Percentiles rank a stretch among this genome's conserved stretches.
phyloP scores from a whole-genome alignment of 2,329 filamentous ascomycete species.

The Botrytis tulipae region DNA sequence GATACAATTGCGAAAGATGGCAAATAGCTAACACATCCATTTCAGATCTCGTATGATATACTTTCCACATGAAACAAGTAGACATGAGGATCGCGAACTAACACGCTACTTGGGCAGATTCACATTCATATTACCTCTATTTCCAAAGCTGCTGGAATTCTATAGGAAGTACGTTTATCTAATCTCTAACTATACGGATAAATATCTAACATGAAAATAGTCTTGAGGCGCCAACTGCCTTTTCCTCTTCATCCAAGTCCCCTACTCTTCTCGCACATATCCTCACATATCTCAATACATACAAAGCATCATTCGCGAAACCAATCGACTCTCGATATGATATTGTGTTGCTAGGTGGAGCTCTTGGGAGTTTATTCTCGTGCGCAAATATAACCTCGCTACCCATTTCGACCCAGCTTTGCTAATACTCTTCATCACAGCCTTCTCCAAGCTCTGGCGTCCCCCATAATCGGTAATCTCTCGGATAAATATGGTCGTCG shows the following conservation, averaged over 20 bases:
- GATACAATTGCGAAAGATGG: not conserved
- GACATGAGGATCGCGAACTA: not conserved
- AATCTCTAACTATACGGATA: constrained; percentile 79
- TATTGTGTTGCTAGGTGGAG: constrained; percentile 91
- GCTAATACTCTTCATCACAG: constrained; percentile 44
- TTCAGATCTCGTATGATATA: constrained; percentile 22
- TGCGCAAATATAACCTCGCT: constrained; percentile 37
- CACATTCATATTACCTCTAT: constrained; percentile 95
- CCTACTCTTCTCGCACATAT: constrained; percentile 74
- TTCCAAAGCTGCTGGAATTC: constrained; percentile 92
- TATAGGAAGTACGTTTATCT: constrained; percentile 71
- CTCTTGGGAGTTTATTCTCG: constrained; percentile 87
- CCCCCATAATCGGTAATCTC: constrained; percentile 83
- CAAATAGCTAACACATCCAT: constrained; percentile 14
- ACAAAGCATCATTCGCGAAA: constrained; percentile 88
- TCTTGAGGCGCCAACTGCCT: constrained; percentile 60
- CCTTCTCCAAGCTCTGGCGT: constrained; percentile 86
- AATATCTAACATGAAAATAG: constrained; percentile 53
- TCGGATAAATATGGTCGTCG: constrained; percentile 87
- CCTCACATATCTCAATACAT: constrained; percentile 80
- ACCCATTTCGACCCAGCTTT: not conserved
- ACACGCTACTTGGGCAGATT: constrained; percentile 48
- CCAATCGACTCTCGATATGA: constrained; percentile 97
- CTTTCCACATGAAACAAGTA: not conserved
- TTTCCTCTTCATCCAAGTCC: constrained; percentile 44